phyloP scores from a whole-genome alignment of 106 monocot genomes.

The Ottelia alismoides region DNA sequence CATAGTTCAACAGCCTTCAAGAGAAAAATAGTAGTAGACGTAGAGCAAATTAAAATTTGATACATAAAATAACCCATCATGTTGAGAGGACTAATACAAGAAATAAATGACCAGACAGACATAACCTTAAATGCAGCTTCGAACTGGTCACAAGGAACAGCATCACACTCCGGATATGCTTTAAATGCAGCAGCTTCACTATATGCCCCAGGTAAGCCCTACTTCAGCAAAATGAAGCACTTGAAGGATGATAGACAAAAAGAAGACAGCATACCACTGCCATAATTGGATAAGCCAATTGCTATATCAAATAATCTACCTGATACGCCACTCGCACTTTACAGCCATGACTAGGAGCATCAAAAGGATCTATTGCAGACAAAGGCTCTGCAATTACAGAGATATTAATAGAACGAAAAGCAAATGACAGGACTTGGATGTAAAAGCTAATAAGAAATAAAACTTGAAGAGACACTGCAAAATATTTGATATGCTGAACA shows the following conservation, averaged over 20 bases:
- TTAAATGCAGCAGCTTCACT: slow-evolving; percentile 72
- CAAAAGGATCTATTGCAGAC: slow-evolving; percentile 28
- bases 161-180: slow-evolving; percentile 59
- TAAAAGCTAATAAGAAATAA: too few species aligned
- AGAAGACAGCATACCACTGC: not conserved
- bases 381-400: slow-evolving; percentile 57
- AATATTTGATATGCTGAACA: too few species aligned
- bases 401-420: too few species aligned
- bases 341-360: slow-evolving; percentile 27
- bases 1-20: slow-evolving; percentile 70
- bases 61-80: not conserved
- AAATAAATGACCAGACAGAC: slow-evolving; percentile 1
- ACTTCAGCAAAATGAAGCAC: slow-evolving; percentile 8
- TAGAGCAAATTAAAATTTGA: too few species aligned
- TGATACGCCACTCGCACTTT: slow-evolving; percentile 66
- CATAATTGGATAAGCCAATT: too few species aligned
- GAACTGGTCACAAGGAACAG: slow-evolving; percentile 69
- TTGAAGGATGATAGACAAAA: slow-evolving; percentile 1
- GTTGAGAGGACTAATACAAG: not conserved
- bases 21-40: too few species aligned
- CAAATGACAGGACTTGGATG: too few species aligned
- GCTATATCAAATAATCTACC: slow-evolving; percentile 20
- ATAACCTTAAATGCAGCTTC: slow-evolving; percentile 80
- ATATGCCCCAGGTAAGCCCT: slow-evolving; percentile 73
- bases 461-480: too few species aligned